A percentile compares a stretch with the other conserved stretches of the same genome.
These are phyloP conservation scores for Nakazawaea wyomingensis DNA, from an alignment of 805 yeast genomes.

Conservation along the genomic window DNA sequence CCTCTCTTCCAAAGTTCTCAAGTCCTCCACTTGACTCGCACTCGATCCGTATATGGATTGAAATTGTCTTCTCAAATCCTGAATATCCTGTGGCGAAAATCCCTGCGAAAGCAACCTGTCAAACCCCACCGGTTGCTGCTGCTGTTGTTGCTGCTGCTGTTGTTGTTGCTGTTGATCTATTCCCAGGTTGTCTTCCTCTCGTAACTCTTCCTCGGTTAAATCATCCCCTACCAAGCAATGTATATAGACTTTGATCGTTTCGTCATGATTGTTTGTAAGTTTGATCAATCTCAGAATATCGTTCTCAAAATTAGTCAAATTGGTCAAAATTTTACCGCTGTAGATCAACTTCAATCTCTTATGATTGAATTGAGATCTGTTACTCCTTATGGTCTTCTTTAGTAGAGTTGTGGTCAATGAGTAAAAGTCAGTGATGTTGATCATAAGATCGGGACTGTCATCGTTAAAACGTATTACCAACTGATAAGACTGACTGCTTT, in stretches of 20 bases:
- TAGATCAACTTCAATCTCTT: constrained; percentile 57
- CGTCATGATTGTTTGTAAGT: constrained; percentile 22
- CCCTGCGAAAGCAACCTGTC: constrained; percentile 83
- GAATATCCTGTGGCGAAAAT: constrained; percentile 71
- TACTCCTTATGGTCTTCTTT: constrained; percentile 36
- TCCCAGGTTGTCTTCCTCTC: constrained; percentile 56
- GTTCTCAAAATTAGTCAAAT: constrained; percentile 46
- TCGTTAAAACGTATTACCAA: constrained; percentile 42
- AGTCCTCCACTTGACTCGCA: constrained; percentile 37
- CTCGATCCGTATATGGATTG: constrained; percentile 56
- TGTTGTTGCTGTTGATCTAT: constrained; percentile 42
- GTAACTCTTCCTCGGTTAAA: constrained; percentile 48
- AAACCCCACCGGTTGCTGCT: constrained; percentile 76
- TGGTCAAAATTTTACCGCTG: constrained; percentile 61
- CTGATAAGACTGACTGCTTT: constrained; percentile 13
- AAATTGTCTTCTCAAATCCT: constrained; percentile 69
- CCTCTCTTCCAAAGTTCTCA: constrained; percentile 71
- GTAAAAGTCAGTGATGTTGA: constrained; percentile 28
- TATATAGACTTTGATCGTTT: constrained; percentile 43
- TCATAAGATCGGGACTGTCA: constrained; percentile 34
- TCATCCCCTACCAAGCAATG: constrained; percentile 78
- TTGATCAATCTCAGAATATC: constrained; percentile 36
- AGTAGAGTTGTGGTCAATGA: constrained; percentile 34
- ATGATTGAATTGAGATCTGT: constrained; percentile 23
- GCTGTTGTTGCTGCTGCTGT: constrained; percentile 43